Evolutionary conservation across 2,329 filamentous ascomycete species (phyloP).

Genomic region (Cercospora sojina): DNA sequence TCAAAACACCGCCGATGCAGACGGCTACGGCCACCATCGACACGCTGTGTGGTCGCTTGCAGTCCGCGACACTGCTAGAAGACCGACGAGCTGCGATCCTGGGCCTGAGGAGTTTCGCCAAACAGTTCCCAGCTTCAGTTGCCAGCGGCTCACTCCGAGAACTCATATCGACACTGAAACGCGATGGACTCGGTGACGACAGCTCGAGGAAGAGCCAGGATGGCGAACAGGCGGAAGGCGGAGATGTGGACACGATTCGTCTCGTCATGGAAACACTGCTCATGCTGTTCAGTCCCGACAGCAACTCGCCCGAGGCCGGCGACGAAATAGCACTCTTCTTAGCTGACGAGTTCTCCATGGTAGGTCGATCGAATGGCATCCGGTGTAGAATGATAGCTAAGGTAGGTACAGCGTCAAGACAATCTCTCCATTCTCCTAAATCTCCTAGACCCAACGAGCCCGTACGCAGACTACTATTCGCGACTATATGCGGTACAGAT

Average conservation of each 20-base stretch:
- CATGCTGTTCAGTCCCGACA: conserved; percentile 79
- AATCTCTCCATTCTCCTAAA: conserved; percentile 90
- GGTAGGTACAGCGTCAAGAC: conserved; percentile 72
- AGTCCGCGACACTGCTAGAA: conserved; percentile 87
- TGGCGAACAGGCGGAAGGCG: conserved; percentile 50
- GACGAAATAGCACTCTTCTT: conserved; percentile 96
- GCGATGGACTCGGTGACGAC: conserved; percentile 58
- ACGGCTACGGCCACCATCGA: conserved; percentile 93
- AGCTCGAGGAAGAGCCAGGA: conserved; percentile 25
- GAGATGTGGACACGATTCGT: conserved; percentile 94
- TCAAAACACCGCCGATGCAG: conserved; percentile 85
- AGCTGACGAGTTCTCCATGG: conserved; percentile 95
- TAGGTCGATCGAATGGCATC: conserved; percentile 40
- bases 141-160: conserved; percentile 88
- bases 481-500: conserved; percentile 89
- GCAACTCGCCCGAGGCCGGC: conserved; percentile 75
- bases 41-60: conserved; percentile 80
- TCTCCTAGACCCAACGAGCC: conserved; percentile 81
- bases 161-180: conserved; percentile 78
- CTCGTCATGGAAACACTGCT: conserved; percentile 91
- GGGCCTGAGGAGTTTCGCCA: conserved; percentile 90
- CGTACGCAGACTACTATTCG: conserved; percentile 63
- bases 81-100: conserved; percentile 91
- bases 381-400: conserved; percentile 44
- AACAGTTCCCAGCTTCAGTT: conserved; percentile 92